Evolutionary conservation across 495 filamentous ascomycete genomes (phyloP), one percentile per base, ranked within the genome.

Genomic region (Lineolata rhizophorae): DNA sequence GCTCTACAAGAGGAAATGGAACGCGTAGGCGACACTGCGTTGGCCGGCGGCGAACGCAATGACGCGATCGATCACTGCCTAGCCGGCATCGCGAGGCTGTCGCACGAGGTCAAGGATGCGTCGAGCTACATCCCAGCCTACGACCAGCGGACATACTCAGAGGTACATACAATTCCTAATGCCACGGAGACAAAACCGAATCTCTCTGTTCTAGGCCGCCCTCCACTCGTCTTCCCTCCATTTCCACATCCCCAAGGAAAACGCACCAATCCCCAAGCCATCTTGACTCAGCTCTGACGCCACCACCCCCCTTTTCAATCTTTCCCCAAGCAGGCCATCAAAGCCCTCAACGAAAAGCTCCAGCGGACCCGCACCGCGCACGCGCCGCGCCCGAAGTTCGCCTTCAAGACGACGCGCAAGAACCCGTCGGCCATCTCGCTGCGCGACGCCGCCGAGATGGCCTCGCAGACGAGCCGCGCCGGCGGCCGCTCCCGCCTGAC

Each of bases 61-160:
- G 68, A 70, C 45, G 67, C 68, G n/a, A 62, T 70, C 20, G 72
- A 78, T 35, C 62, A 75, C 39, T 72, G 64, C 41, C 55, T 76
- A 22, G 61, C 71, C 12, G 60, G 63, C 11, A 76, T 84, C 32
- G 60, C 65, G 13, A 57, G 62, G 24, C 60, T 84, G 11, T 75
- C 72, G 1, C 62, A 67, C 35, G 65, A 74, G 34, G 65, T 82
- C 44, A 69, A 69, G 39, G 71, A 77, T 54, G 63, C 70, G 4
- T 63, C 69, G 1, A 62, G 59, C 37, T 73, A 70, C 35, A 60
- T 83, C 17, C 75, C 78, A 4, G 64, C 75, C 2, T 78, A 81
- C 42, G 78, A 85, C 35, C 77, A 81, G 46, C 60, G 76, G 37
- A 67, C 69, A 13, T 83, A 78, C 45, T 58, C 65, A 20, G 70